Base-by-base conservation (phyloP, 768 basidiomycete species). In the Pleurotus salmoneostramineus region DNA sequence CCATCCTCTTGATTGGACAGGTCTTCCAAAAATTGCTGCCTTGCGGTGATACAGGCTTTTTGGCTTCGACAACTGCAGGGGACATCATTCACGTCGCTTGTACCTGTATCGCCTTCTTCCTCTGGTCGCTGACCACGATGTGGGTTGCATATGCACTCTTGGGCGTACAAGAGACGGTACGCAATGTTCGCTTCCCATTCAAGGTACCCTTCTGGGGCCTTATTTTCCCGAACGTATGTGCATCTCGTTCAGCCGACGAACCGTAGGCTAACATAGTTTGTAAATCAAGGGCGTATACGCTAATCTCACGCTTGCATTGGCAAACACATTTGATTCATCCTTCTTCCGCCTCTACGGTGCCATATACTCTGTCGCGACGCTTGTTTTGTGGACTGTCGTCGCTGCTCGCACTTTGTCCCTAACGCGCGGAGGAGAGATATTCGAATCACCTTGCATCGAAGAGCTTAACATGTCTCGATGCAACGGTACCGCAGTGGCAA, bases 111-210 rank as follows among this genome's bases (percentile, higher is more conserved):
- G 71, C 83, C 11, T 80, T 87, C 62, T 60, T 76, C 3, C 68
- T 88, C 6, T 89, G 88, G 88, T 74, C 80, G 0, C 68, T 88
- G 48, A 84, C 82, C 3, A 78, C 80, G 2, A 81, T 84, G 81
- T 87, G 85, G 83, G 72, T 86, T 34, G 46, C 83, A 4, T 84
- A 77, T 64, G 84, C 81, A 0, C 52, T 85, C 5, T 70, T 87
- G 35, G 82, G 76, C 8, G 63, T 88, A 1, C 66, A 69, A 42
- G 66, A 81, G 31, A 71, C 76, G 1, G 59, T 81, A 0, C 72
- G 77, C 12, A 73, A 71, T 45, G 66, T 67, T 0, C 70, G 64
- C 1, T 69, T 87, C 17, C 71, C 77, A 5, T 90, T 88, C 68
- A 74, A 73, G 56, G 66, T 87, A 14, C 72, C 80, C 0, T 85